phyloP scores from a whole-genome alignment of 257 asterid genomes.

The Fraxinus anomala region DNA sequence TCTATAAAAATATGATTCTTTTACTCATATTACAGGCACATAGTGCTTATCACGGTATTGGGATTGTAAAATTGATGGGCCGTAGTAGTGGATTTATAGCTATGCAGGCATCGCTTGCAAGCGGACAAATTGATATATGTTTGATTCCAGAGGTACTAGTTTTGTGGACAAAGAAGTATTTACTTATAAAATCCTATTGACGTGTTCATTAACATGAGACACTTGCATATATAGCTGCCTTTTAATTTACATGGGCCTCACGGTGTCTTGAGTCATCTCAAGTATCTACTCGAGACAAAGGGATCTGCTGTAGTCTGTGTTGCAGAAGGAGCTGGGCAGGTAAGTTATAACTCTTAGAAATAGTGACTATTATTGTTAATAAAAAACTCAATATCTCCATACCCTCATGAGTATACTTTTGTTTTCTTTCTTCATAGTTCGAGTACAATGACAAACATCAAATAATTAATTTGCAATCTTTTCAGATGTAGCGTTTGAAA shows the following conservation, averaged over 20 bases:
- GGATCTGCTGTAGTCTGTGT: constrained; percentile 95
- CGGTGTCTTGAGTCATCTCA: constrained; percentile 79
- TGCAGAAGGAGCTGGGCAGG: constrained; percentile 99
- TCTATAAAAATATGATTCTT: constrained; percentile 20
- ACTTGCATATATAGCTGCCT: constrained; percentile 52
- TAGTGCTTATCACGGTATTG: constrained; percentile 94
- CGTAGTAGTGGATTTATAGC: constrained; percentile 96
- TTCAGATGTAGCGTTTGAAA: background rate
- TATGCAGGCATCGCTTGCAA: constrained; percentile 97
- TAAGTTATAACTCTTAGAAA: constrained; percentile 27
- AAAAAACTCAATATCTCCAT: background rate
- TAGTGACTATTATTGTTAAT: background rate
- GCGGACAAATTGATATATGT: constrained; percentile 96
- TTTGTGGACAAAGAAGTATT: background rate
- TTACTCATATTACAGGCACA: constrained; percentile 66
- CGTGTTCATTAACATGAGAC: constrained; percentile 11
- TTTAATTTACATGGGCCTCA: constrained; percentile 90
- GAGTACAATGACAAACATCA: background rate
- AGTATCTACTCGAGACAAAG: constrained; percentile 80
- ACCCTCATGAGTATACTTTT: background rate
- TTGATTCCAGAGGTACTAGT: constrained; percentile 85
- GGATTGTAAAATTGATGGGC: constrained; percentile 95
- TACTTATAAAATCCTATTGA: background rate
- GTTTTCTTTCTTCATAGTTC: background rate
- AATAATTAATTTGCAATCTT: background rate